Percentiles rank a stretch among this genome's conserved stretches.
These are phyloP conservation scores for Russula sp. DNA, from an alignment of 768 basidiomycete genomes.

Conservation along the genomic window DNA sequence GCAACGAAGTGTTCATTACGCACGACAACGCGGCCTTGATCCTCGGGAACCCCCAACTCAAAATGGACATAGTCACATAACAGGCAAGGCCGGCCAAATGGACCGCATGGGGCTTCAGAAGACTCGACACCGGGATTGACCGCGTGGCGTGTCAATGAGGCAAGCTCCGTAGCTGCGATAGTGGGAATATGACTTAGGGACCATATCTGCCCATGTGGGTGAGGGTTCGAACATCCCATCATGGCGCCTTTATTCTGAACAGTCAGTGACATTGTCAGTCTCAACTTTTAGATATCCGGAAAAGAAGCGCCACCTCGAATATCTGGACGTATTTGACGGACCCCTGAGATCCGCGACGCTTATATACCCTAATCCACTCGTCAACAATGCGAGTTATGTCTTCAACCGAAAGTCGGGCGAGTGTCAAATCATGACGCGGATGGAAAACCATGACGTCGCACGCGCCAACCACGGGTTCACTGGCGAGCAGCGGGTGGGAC, in stretches of 20 bases:
- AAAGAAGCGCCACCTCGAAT: constrained; percentile 55
- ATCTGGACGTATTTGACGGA: constrained; percentile 80
- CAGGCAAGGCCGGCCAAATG: constrained; percentile 54
- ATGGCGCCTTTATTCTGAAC: constrained; percentile 84
- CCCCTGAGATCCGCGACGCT: constrained; percentile 48
- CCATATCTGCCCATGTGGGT: constrained; percentile 91
- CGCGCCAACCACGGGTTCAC: constrained; percentile 65
- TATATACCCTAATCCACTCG: constrained; percentile 68
- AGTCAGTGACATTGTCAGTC: neutral
- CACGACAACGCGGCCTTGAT: constrained; percentile 56
- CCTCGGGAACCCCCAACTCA: constrained; percentile 41
- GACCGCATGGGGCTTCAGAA: constrained; percentile 48
- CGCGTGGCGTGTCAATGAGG: constrained; percentile 46
- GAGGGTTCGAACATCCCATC: constrained; percentile 95
- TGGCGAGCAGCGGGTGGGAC: constrained; percentile 53
- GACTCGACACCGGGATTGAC: constrained; percentile 29
- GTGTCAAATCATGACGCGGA: constrained; percentile 78
- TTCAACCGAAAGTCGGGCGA: constrained; percentile 50
- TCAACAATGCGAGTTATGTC: constrained; percentile 61
- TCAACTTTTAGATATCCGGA: neutral
- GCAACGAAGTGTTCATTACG: constrained; percentile 74
- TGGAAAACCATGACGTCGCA: constrained; percentile 88
- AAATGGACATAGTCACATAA: constrained; percentile 73
- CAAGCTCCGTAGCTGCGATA: constrained; percentile 59
- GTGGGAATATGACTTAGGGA: constrained; percentile 67